Percentiles rank a stretch among this genome's conserved stretches.
phyloP scores from a whole-genome alignment of 768 basidiomycete genomes.

The Calocybe gangraenosa region DNA sequence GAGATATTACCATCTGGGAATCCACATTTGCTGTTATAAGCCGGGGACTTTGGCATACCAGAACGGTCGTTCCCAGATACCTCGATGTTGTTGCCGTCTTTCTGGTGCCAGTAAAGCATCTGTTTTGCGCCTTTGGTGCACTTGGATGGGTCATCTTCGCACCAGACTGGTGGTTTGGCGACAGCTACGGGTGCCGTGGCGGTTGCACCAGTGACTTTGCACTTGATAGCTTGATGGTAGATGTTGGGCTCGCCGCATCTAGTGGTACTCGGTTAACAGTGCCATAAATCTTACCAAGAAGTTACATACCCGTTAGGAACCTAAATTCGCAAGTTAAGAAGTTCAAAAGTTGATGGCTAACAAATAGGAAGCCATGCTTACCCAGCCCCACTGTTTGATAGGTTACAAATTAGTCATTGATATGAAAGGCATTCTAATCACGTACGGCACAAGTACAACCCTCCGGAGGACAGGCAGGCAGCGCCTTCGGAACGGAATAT shows the following conservation, averaged over 20 bases:
- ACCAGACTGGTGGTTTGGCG: conserved; percentile 47
- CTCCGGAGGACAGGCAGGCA: conserved; percentile 45
- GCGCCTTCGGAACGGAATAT: conserved; percentile 43
- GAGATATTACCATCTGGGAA: conserved; percentile 39
- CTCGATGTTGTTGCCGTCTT: conserved; percentile 42
- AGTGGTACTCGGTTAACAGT: neutral
- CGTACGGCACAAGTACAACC: conserved; percentile 53
- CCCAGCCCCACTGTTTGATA: conserved; percentile 47
- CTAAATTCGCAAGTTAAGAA: too few relatives aligned
- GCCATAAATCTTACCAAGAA: too few relatives aligned
- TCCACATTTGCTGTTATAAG: conserved; percentile 46
- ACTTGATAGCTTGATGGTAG: conserved; percentile 42
- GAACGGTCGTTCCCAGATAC: conserved; percentile 35
- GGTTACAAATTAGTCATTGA: neutral
- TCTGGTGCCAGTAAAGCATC: conserved; percentile 53
- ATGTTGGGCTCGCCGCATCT: conserved; percentile 55
- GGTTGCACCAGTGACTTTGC: conserved; percentile 43
- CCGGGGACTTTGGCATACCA: conserved; percentile 40
- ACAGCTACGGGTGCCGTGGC: conserved; percentile 34
- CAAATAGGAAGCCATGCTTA: conserved; percentile 14
- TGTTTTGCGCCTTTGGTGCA: conserved; percentile 51
- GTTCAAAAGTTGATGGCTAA: neutral
- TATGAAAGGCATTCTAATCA: conserved; percentile 3
- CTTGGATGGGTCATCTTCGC: conserved; percentile 36
- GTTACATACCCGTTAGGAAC: conserved; percentile 35